A percentile compares a stretch with the other conserved stretches of the same genome.
phyloP scores from a whole-genome alignment of 2,329 filamentous ascomycete genomes.

The Talaromyces sp. region DNA sequence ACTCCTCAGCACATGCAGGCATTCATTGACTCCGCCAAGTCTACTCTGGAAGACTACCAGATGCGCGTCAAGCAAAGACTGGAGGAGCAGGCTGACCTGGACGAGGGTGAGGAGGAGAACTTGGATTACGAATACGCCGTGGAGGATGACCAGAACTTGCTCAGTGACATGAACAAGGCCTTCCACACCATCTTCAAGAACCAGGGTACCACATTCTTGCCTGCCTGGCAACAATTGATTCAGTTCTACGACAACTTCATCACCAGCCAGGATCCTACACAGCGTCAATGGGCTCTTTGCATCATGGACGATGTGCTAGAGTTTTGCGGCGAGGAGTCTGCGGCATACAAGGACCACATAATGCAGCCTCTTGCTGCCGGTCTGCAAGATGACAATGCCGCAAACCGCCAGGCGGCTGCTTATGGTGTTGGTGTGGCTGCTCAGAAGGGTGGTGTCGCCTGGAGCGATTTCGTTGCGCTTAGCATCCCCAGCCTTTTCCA shows the following conservation, averaged over 20 bases:
- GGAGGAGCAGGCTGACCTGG: conserved; percentile 81
- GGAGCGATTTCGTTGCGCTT: conserved; percentile 83
- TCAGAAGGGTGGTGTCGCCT: conserved; percentile 83
- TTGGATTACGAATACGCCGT: conserved; percentile 88
- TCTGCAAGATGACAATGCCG: conserved; percentile 80
- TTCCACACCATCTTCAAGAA: conserved; percentile 99
- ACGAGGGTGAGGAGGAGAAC: conserved; percentile 86
- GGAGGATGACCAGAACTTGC: conserved; percentile 92
- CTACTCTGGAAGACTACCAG: conserved; percentile 90
- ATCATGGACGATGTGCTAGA: conserved; percentile 98
- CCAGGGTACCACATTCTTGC: conserved; percentile 81
- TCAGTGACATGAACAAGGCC: conserved; percentile 99
- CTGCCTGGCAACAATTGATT: conserved; percentile 83
- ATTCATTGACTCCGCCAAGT: conserved; percentile 85
- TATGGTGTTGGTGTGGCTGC: conserved; percentile 96
- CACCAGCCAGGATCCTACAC: conserved; percentile 77
- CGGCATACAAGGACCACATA: conserved; percentile 83
- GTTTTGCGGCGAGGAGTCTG: conserved; percentile 89
- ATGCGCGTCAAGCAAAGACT: conserved; percentile 77
- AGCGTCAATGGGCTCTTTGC: conserved; percentile 97
- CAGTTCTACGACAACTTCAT: conserved; percentile 85
- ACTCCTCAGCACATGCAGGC: conserved; percentile 76
- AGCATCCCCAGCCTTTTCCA: conserved; percentile 83
- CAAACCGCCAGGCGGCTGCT: conserved; percentile 91
- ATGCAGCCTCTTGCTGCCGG: conserved; percentile 83